Evolutionary conservation across 2,329 filamentous ascomycete genomes (phyloP), one percentile per base, ranked within the genome.

Genomic region (Cercospora zeina): DNA sequence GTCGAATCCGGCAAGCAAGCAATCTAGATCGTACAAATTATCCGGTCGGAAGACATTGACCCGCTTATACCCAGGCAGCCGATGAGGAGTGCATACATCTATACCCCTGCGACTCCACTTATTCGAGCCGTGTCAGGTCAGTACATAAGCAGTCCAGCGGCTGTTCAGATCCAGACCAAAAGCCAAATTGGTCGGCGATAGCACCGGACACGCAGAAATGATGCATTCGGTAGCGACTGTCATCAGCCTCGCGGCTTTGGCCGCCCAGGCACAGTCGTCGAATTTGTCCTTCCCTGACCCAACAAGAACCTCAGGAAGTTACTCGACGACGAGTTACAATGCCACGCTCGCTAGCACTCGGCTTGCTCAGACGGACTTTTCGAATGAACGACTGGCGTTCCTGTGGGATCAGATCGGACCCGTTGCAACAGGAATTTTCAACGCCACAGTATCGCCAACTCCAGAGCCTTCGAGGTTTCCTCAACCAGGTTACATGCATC

Each of bases 361-460:
- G 10, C 71, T 77, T 45, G 75, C 71, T 3, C 79, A 80, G 36
- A 75, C 72, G 1, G 77, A 80, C 60, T 82, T 80, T 69, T 80
- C 78, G 0, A 76, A 81, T 54, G 77, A 81, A 63, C 77, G 77
- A 16, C 72, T 82, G 19, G 77, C 75, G 3, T 77, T 78, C 39
- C 58, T 72, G 16, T 73, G 71, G 71, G 65, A 72, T 47, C 69
- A 72, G 14, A 68, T 73, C 8, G 71, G 71, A 4, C 69, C 70
- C 2, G 61, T 72, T 7, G 49, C 61, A 4, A 69, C 65, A 3
- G 69, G 67, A 4, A 62, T 66, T 1, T 60, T 73, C 34, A 72
- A 65, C 36, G 69, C 70, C 0, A 73, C 71, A 0, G 71, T 73
- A 3, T 59, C 59, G 10, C 65, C 71, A 0, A 76, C 75, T 4